Base-by-base conservation (phyloP, 257 asterid species). In the Salvia splendens region DNA sequence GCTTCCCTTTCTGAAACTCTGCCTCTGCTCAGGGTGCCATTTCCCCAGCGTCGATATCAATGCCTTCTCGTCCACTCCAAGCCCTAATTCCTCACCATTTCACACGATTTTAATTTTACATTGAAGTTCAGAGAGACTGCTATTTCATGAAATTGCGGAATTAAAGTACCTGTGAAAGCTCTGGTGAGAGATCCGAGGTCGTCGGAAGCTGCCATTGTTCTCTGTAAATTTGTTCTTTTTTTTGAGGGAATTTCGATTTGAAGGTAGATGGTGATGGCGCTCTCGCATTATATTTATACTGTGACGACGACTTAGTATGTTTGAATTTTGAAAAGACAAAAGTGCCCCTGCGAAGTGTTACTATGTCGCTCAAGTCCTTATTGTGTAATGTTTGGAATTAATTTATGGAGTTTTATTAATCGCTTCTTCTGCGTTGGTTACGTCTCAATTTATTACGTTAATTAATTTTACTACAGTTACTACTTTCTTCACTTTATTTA, bases 11-110 rank as follows among this genome's bases (percentile, higher is more conserved):
- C 96, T 83, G 77, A 84, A 89, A 2, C 70, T 72, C 45, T 83
- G 80, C 68, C 84, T 87, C 64, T 89, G 81, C 77, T 85, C 71
- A 0, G 92, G 89, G 41, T 84, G 80, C 85, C 82, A 84, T 50
- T 79, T 92, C 53, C 87, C 95, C 85, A 92, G 52, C 56, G 81
- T 58, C 15, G 85, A 61, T 42, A 92, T 81, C 68, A 92, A 41
- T 3, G 87, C 78, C 56, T 80, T 84, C 78, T 92, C 98, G 66
- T 92, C 98, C 73, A 92, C 89, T 28, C 96, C 96, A n/a, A 85
- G 71, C 35, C 98, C 98, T 76, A 47, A 61, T 12, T 6, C 33
- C 1, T 17, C 66, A 32, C 9, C 61, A 32, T 12, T 30, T 55
- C 62, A 6, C 4, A 51, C 24, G 32, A 51, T 28, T 48, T 2